Base-by-base conservation (phyloP, 441 rosid genomes). In the Viola pubescens region DNA sequence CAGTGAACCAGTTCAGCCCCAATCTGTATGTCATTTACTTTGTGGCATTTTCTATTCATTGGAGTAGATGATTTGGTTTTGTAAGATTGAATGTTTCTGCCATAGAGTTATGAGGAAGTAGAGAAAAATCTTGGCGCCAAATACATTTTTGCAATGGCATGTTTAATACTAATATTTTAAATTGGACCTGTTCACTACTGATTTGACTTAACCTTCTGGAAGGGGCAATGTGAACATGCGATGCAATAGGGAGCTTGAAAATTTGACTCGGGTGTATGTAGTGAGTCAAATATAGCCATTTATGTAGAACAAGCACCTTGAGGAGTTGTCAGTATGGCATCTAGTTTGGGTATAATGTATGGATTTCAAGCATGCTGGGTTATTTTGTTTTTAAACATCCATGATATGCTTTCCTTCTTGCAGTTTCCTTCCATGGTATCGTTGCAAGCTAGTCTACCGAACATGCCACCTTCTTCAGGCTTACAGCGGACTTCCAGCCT, bases 361-460 rank as follows among this genome's bases (percentile, higher is more conserved):
- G 1, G 34, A 26, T 26, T 26, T 26, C 34, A 26, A 26, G 34
- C 34, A 26, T 26, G 34, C 34, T 26, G 34, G 34, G 0, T 26
- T 2, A 26, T 26, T 26, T 26, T 26, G 34, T 26, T 26, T 53
- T 34, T 53, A 37, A 37, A n/a, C 38, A 48, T 46, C 10, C 12
- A 19, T 47, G 53, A 57, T 16, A 14, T 67, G 5, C 62, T 19
- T 45, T 61, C 51, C 60, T 58, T 61, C 9, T 16, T 87, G 75
- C 66, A 80, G 89, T 94, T 88, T 69, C 91, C 92, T 78, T 81
- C 91, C 64, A 79, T 89, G 87, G 75, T 68, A 39, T 50, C 96
- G 63, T 68, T 83, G 68, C 92, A 83, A 75, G 73, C 84, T 66
- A 85, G 87, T 57, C 65, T 87, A 61, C 94, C 82, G 50, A 81